phyloP scores from a whole-genome alignment of 2,329 filamentous ascomycete genomes.

The Penicillium concentricum region DNA sequence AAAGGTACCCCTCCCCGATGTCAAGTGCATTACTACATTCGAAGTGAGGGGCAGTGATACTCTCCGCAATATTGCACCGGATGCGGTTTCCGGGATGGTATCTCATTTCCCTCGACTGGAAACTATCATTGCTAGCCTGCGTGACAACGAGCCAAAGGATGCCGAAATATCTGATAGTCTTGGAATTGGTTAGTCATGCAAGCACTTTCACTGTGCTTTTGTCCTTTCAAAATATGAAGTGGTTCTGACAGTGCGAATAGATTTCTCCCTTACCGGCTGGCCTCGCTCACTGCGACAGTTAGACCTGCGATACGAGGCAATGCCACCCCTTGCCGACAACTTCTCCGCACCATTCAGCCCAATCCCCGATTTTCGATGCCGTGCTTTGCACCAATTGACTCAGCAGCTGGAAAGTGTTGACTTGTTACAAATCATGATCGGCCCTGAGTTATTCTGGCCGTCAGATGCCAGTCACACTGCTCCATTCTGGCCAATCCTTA shows the following conservation, averaged over 20 bases:
- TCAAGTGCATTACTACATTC: neutral
- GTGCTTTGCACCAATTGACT: neutral
- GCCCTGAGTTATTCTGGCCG: constrained; percentile 1
- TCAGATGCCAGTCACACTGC: neutral
- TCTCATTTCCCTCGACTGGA: neutral
- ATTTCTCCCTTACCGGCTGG: neutral
- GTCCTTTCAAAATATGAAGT: neutral
- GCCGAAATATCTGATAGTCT: neutral
- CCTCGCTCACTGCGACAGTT: neutral
- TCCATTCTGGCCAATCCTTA: neutral
- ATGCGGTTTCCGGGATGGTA: neutral
- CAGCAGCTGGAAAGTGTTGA: neutral
- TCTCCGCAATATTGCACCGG: neutral
- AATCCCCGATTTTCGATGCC: neutral
- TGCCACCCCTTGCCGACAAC: no score
- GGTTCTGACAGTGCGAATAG: neutral
- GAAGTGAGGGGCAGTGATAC: neutral
- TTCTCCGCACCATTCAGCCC: neutral
- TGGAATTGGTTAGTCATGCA: neutral
- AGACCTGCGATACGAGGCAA: neutral
- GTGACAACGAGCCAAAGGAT: neutral
- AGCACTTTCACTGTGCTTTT: neutral
- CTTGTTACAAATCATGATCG: neutral
- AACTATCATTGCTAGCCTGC: neutral
- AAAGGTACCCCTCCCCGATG: neutral